These are phyloP conservation scores for Thozetella sp. DNA, from an alignment of 495 filamentous ascomycete genomes.

Conservation along the genomic window DNA sequence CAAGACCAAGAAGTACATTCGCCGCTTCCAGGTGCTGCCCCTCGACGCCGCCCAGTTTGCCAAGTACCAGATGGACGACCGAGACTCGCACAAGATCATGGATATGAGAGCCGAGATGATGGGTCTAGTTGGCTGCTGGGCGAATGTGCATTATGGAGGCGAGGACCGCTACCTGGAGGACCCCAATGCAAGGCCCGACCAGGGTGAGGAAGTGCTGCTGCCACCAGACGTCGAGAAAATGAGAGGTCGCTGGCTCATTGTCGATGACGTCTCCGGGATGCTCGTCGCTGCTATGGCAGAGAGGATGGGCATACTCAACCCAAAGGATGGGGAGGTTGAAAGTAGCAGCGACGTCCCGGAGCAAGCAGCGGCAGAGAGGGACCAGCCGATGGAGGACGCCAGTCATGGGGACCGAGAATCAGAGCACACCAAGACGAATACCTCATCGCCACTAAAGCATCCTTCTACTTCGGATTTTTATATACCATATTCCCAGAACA, in stretches of 20 bases:
- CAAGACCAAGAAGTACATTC: slow-evolving; percentile 91
- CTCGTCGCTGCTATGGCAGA: slow-evolving; percentile 89
- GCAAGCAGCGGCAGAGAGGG: slow-evolving; percentile 5
- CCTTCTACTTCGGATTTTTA: slow-evolving; percentile 30
- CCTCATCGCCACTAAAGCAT: too few relatives aligned
- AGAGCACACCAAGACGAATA: too few relatives aligned
- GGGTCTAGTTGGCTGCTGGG: slow-evolving; percentile 60
- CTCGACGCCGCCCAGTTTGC: slow-evolving; percentile 76
- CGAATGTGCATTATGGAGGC: slow-evolving; percentile 49
- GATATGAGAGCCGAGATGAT: slow-evolving; percentile 88
- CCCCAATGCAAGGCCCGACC: slow-evolving; percentile 16
- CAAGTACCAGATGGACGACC: slow-evolving; percentile 73
- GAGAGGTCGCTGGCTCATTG: slow-evolving; percentile 77
- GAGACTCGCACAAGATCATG: slow-evolving; percentile 78
- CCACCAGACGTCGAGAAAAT: slow-evolving; percentile 16
- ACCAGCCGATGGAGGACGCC: neutral
- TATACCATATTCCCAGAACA: slow-evolving; percentile 57
- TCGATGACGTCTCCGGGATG: slow-evolving; percentile 89
- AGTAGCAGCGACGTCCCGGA: slow-evolving; percentile 18
- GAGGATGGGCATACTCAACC: slow-evolving; percentile 81
- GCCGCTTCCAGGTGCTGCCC: slow-evolving; percentile 80
- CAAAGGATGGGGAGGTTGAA: slow-evolving; percentile 34
- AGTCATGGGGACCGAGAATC: too few relatives aligned
- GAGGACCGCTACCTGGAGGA: slow-evolving; percentile 32
- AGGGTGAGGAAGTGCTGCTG: slow-evolving; percentile 22